phyloP scores from a whole-genome alignment of 1,284 basidiomycete genomes.

The Sanguinoderma infundibulare region DNA sequence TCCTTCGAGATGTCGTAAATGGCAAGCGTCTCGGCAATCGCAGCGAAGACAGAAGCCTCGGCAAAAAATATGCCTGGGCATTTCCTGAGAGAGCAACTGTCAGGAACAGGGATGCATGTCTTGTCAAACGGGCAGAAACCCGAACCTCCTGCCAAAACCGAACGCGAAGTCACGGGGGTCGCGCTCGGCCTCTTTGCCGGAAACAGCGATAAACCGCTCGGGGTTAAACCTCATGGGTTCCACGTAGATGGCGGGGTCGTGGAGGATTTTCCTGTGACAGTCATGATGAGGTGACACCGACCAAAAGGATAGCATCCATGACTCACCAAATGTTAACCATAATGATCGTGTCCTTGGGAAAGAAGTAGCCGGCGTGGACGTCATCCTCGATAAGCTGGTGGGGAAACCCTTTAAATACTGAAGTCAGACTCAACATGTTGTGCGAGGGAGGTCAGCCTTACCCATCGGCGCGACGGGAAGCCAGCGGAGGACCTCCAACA shows the following conservation, averaged over 20 bases:
- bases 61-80: slow-evolving; percentile 32
- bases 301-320: background rate
- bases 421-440: too few species aligned
- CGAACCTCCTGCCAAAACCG: slow-evolving; percentile 33
- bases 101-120: background rate
- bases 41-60: slow-evolving; percentile 38
- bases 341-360: slow-evolving; percentile 35
- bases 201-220: slow-evolving; percentile 29
- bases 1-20: slow-evolving; percentile 35
- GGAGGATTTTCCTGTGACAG: slow-evolving; percentile 32
- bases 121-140: background rate
- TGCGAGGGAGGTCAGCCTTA: background rate
- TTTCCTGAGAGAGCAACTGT: slow-evolving; percentile 8
- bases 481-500: slow-evolving; percentile 35
- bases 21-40: slow-evolving; percentile 34
- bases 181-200: slow-evolving; percentile 20
- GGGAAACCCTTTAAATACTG: slow-evolving; percentile 33
- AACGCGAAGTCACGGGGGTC: slow-evolving; percentile 31
- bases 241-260: slow-evolving; percentile 33
- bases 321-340: slow-evolving; percentile 31
- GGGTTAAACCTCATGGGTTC: slow-evolving; percentile 37
- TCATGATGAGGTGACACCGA: background rate
- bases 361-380: slow-evolving; percentile 31
- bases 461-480: slow-evolving; percentile 34
- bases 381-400: slow-evolving; percentile 35